These are phyloP conservation scores for Alternaria ventricosa DNA, from an alignment of 2,329 filamentous ascomycete genomes.

Conservation along the genomic window DNA sequence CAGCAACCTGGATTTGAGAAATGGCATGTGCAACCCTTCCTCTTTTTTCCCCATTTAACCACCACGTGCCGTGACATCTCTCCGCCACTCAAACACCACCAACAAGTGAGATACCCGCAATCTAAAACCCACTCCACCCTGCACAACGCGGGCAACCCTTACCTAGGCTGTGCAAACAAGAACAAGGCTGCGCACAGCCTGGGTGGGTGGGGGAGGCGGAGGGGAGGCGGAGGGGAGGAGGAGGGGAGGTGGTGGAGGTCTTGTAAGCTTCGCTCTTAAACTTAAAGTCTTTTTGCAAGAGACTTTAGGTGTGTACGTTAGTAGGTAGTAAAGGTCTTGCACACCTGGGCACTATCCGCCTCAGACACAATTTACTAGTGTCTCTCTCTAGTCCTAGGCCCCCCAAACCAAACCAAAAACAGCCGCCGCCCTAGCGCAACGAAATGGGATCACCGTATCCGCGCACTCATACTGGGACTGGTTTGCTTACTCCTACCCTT, in stretches of 20 bases:
- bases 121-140: neutral
- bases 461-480: neutral
- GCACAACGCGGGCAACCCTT: neutral
- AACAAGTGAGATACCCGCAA: neutral
- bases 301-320: no score
- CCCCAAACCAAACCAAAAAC: neutral
- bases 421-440: conserved; percentile 3
- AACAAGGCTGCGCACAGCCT: conserved; percentile 1
- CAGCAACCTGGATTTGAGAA: neutral
- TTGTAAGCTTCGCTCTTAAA: no score
- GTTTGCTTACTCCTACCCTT: neutral
- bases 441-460: neutral
- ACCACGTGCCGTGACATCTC: neutral
- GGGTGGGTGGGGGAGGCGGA: no score
- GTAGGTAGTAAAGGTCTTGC: no score
- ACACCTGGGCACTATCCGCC: no score
- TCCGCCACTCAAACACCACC: neutral
- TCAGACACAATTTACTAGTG: no score
- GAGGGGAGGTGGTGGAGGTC: no score
- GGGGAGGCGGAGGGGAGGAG: no score
- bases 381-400: conserved; percentile 5
- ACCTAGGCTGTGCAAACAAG: conserved; percentile 10
- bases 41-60: neutral
- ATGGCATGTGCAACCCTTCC: neutral
- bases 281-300: no score